Base-by-base conservation (phyloP, 495 filamentous ascomycete species). In the Chaetomium cochliodes region DNA sequence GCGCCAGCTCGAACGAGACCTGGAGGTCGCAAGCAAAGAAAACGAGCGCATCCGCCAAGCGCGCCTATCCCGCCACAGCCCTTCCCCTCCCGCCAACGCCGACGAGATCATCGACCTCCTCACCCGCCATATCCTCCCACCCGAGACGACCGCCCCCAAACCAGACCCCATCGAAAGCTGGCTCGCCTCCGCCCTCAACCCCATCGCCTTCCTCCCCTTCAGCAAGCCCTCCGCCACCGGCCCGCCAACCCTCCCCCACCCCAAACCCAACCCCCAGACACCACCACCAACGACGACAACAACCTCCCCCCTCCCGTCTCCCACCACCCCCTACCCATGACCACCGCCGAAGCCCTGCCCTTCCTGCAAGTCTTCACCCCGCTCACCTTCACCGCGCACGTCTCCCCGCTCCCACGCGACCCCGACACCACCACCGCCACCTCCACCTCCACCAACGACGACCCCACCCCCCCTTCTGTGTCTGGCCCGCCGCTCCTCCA, bases 281-380 rank as follows among this genome's bases (percentile, higher is more conserved):
- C n/a, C n/a, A n/a, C n/a, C n/a, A n/a, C n/a, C n/a, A n/a, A n/a
- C n/a, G n/a, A n/a, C n/a, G n/a, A n/a, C n/a, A n/a, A n/a, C 3
- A 1, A 37, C 47, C 37, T 54, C 33, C 70, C 69, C 11, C 72
- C 71, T 3, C 69, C 76, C 2, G 70, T 77, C 22, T 86, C 85
- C 1, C 82, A 87, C 69, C 77, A 79, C 58, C 84, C 86, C 7
- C 49, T 86, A 12, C 67, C 78, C 15, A 78, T 87, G 68, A 70
- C 74, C 0, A 73, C 77, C 15, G 77, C 76, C 2, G 80, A 86
- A 68, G 82, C 84, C 60, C 73, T 87, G 3, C 83, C 85, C 8
- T 86, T 80, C 68, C 80, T 87, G 0, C 78, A 82, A 67, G 74
- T 81, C 54, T 87, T 88, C 65, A 83, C 79, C 5, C 81, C 83